Conservation (phyloP, 805 yeast genomes). For the Zygotorulaspora florentina region DNA sequence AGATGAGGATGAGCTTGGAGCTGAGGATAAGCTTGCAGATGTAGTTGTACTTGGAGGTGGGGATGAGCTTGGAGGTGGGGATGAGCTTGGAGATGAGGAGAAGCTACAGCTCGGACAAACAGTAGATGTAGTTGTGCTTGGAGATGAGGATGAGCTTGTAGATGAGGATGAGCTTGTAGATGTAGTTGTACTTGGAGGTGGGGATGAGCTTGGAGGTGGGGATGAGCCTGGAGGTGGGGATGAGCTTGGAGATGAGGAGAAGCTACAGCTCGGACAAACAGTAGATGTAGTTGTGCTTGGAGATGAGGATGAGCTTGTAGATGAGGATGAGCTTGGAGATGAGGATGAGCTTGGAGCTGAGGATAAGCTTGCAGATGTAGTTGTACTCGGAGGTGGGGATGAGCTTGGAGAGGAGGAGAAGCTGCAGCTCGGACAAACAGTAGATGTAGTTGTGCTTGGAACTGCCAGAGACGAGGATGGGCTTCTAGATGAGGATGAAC, state of each 20-base stretch:
- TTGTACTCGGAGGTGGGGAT: background rate
- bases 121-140: background rate
- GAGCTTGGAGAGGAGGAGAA: background rate
- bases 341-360: too few relatives aligned
- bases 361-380: background rate
- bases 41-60: background rate
- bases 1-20: too few relatives aligned
- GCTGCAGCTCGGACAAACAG: background rate
- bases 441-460: background rate
- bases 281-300: slow-evolving; percentile 3
- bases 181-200: background rate
- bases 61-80: background rate
- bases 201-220: background rate
- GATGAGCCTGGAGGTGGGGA: too few relatives aligned
- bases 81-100: background rate
- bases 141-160: too few relatives aligned
- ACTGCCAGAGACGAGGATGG: background rate
- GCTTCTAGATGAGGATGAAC: too few relatives aligned
- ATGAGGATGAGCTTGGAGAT: background rate
- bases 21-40: background rate
- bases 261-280: slow-evolving; percentile 1
- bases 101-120: too few relatives aligned
- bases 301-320: background rate
- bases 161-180: background rate
- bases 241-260: too few relatives aligned